These are phyloP conservation scores for Aspergillus tamarii DNA, from an alignment of 2,329 filamentous ascomycete genomes.

Conservation along the genomic window DNA sequence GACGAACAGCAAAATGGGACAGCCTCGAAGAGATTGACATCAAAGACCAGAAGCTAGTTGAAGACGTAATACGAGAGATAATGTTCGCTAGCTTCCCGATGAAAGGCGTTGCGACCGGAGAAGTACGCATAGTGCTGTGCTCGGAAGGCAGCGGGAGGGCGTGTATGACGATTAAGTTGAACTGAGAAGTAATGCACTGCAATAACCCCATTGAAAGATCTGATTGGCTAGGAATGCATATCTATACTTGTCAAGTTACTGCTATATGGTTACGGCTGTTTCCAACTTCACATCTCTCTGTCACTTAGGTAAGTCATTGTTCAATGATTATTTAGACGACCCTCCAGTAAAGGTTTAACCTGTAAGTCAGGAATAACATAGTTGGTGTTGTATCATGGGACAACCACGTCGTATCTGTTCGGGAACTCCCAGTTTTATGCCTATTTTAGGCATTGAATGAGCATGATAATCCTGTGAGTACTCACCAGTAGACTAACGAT, in stretches of 20 bases:
- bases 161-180: neutral
- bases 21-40: neutral
- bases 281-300: neutral
- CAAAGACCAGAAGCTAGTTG: no score
- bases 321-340: accelerated
- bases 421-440: no score
- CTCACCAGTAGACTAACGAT: no score
- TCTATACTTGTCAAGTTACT: no score
- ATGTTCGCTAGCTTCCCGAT: no score
- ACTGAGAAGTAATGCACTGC: neutral
- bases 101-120: neutral
- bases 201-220: accelerated
- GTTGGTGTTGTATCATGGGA: neutral
- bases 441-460: no score
- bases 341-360: neutral
- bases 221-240: neutral
- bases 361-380: accelerated
- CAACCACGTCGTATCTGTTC: no score
- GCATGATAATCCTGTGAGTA: no score
- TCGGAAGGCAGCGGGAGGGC: neutral
- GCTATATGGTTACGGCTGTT: neutral
- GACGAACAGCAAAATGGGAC: neutral
- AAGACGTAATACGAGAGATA: no score
- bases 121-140: neutral
- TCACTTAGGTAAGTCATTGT: neutral